phyloP scores from a whole-genome alignment of 352 stramenopile species.

The Pythium volutum region DNA sequence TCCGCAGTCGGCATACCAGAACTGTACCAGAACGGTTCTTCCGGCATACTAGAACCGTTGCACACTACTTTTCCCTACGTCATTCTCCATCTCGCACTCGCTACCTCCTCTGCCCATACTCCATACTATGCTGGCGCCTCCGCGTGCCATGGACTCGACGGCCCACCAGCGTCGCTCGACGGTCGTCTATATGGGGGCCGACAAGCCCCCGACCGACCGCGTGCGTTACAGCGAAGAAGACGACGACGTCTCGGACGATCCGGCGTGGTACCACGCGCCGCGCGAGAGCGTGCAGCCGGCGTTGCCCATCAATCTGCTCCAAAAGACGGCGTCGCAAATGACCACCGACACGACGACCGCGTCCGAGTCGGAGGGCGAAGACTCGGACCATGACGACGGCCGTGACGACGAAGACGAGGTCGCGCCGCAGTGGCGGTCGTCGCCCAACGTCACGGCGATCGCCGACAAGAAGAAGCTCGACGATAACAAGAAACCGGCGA shows the following conservation, averaged over 20 bases:
- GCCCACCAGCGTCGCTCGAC: constrained; percentile 34
- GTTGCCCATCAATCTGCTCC: constrained; percentile 51
- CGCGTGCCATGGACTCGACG: constrained; percentile 33
- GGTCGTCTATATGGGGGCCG: constrained; percentile 29
- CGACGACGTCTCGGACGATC: constrained; percentile 67
- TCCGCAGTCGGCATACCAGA: no score
- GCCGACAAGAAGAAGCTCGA: neutral
- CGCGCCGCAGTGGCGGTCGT: constrained; percentile 15
- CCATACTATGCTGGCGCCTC: constrained; percentile 1
- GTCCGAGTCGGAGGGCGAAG: constrained; percentile 13
- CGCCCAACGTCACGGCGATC: neutral
- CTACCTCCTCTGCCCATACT: neutral
- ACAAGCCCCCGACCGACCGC: constrained; percentile 4
- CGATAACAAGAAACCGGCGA: constrained; percentile 5
- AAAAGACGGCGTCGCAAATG: constrained; percentile 38
- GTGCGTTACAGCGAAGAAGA: constrained; percentile 37
- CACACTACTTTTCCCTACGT: neutral
- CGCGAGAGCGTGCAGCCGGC: constrained; percentile 54
- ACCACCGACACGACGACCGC: constrained; percentile 7
- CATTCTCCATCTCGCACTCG: neutral
- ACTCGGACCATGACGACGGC: constrained; percentile 2
- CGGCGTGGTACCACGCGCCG: constrained; percentile 65
- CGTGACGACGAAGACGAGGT: constrained; percentile 7
- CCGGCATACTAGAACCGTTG: neutral
- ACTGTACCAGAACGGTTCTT: neutral